Evolutionary conservation across 306 rosid genomes (phyloP).

Genomic region (Mimosa bimucronata): DNA sequence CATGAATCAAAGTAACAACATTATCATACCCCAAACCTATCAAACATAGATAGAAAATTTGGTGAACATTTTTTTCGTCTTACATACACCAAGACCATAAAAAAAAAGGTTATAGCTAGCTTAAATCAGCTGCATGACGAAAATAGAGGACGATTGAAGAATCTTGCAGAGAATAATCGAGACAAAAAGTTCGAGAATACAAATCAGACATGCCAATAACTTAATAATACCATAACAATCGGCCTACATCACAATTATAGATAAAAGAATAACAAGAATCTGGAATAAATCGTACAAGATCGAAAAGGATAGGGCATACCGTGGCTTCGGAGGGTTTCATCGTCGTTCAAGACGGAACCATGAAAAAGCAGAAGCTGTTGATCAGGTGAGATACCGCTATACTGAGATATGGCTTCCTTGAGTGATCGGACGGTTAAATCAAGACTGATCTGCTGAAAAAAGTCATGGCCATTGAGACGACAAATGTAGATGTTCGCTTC

Average conservation of each 20-base stretch:
- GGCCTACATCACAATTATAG: constrained; percentile 16
- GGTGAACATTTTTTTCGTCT: no score
- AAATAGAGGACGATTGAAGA: background rate
- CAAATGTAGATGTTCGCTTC: constrained; percentile 50
- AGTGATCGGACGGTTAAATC: constrained; percentile 56
- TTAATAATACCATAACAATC: background rate
- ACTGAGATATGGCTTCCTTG: constrained; percentile 53
- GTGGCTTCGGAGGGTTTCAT: constrained; percentile 71
- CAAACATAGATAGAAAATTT: no score
- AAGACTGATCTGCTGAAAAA: constrained; percentile 44
- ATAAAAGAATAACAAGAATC: no score
- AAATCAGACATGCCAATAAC: background rate
- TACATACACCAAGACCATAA: no score
- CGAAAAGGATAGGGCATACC: constrained; percentile 49
- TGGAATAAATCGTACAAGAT: no score
- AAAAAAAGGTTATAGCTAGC: no score
- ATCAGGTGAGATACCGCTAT: constrained; percentile 58
- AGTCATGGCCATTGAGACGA: constrained; percentile 53
- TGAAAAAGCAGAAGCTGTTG: constrained; percentile 82
- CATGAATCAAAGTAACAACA: no score
- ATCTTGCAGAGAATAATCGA: no score
- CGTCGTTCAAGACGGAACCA: constrained; percentile 80
- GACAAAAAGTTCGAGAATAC: no score
- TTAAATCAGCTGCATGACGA: background rate
- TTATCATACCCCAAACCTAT: no score